These are phyloP conservation scores for Candida tropicalis DNA, from an alignment of 1,139 yeast genomes.

Conservation along the genomic window DNA sequence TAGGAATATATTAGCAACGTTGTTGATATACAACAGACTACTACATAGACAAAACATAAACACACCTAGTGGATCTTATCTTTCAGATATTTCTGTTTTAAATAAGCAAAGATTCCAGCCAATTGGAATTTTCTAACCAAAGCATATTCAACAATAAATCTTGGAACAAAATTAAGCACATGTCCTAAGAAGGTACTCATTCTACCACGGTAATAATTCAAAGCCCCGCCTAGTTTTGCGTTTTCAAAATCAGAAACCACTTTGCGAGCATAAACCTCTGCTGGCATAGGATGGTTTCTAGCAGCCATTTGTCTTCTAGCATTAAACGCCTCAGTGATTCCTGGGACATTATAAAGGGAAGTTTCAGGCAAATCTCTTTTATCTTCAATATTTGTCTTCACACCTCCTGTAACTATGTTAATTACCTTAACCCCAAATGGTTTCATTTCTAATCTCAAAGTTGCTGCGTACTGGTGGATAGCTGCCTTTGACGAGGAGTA, in stretches of 20 bases:
- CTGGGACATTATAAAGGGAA: constrained; percentile 56
- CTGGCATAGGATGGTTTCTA: constrained; percentile 59
- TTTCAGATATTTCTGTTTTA: constrained; percentile 25
- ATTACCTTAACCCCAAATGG: constrained; percentile 74
- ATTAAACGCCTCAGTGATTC: constrained; percentile 49
- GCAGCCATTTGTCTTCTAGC: constrained; percentile 64
- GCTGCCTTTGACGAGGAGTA: constrained; percentile 80
- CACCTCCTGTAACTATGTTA: constrained; percentile 51
- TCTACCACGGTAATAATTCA: constrained; percentile 57
- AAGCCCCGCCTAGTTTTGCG: constrained; percentile 42
- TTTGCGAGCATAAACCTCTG: constrained; percentile 56
- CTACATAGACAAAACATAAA: too few species aligned
- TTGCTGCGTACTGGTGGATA: constrained; percentile 66
- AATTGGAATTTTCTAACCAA: constrained; percentile 54
- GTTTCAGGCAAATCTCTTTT: constrained; percentile 54
- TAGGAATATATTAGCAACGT: too few species aligned
- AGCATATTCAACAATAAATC: constrained; percentile 47
- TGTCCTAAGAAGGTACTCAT: constrained; percentile 43
- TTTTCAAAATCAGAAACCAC: constrained; percentile 54
- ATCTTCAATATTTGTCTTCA: constrained; percentile 62
- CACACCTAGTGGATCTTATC: constrained; percentile 1
- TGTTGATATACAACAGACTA: too few species aligned
- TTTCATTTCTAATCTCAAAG: constrained; percentile 63
- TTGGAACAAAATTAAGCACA: constrained; percentile 44
- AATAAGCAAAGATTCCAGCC: constrained; percentile 24